Evolutionary conservation across 768 basidiomycete species (phyloP), one percentile per base, ranked within the genome.

Genomic region (Obba rivulosa): DNA sequence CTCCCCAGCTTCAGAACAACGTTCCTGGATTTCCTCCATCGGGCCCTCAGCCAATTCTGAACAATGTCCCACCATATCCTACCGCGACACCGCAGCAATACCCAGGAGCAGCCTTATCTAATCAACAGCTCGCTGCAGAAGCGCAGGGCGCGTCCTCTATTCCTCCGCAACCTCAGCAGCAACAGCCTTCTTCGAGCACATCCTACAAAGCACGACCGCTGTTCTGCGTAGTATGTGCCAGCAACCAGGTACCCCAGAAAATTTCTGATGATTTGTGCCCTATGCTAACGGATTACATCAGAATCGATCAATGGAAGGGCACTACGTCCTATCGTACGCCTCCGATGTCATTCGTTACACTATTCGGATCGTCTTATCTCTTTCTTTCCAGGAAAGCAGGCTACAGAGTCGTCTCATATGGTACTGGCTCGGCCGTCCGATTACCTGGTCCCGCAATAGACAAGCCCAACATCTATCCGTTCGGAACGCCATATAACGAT

Each of bases 281-380:
- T 18, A 39, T 42, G 20, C 41, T 45, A 20, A 47, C 36, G 28
- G 20, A 57, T 3, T 20, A 21, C 9, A n/a, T 5, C 39, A 96
- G 93, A 96, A 96, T 63, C 85, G 94, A 41, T 95, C 93, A 1
- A 99, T 99, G 96, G 96, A 98, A 69, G 96, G 92, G 0, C 96
- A 99, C 61, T 78, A 81, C 61, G 91, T 94, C 13, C 67, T 98
- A 45, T 70, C 85, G 92, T 96, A 56, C 71, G 92, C 78, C 17
- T 16, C 24, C 13, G 11, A 38, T n/a, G 31, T 18, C 36, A 40
- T 5, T 40, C 3, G 14, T 37, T 36, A n/a, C 18, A 28, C 25
- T 8, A 7, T 24, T n/a, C 10, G 28, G 8, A 22, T 8, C 31
- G 31, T 22, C 8, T 43, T 53, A 9, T 45, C 41, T 11, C 48